Evolutionary conservation across 2,329 filamentous ascomycete genomes (phyloP).

Genomic region (Pseudonectria foliicola): DNA sequence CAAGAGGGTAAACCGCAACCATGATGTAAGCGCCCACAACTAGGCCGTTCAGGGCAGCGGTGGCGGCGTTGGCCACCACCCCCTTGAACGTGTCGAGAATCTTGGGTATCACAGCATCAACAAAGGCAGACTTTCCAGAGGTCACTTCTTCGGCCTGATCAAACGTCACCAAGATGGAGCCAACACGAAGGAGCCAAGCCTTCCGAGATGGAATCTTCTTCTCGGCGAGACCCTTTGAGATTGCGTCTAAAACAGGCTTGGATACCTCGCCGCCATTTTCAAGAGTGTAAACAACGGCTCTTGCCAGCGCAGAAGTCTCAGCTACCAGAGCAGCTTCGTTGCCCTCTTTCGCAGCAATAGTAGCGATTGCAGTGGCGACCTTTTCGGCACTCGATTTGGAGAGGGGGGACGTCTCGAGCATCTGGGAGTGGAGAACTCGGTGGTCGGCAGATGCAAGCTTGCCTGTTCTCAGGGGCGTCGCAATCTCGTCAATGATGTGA

Average conservation of each 20-base stretch:
- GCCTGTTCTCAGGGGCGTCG: slow-evolving; percentile 70
- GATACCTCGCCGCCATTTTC: slow-evolving; percentile 54
- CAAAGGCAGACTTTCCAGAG: slow-evolving; percentile 42
- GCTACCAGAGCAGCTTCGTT: slow-evolving; percentile 76
- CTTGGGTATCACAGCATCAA: slow-evolving; percentile 45
- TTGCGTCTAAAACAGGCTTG: slow-evolving; percentile 60
- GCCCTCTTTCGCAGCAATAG: slow-evolving; percentile 72
- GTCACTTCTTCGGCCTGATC: slow-evolving; percentile 37
- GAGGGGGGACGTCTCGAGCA: slow-evolving; percentile 59
- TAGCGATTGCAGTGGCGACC: slow-evolving; percentile 58
- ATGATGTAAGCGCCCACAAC: slow-evolving; percentile 72
- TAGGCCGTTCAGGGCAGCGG: slow-evolving; percentile 75
- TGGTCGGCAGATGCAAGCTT: slow-evolving; percentile 85
- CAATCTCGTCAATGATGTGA: slow-evolving; percentile 69
- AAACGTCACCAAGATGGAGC: slow-evolving; percentile 58
- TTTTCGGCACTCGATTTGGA: slow-evolving; percentile 58
- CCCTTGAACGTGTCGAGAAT: slow-evolving; percentile 70
- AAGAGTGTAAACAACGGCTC: slow-evolving; percentile 57
- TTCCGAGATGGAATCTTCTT: slow-evolving; percentile 74
- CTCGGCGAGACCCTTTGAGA: slow-evolving; percentile 75
- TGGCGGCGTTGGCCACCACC: slow-evolving; percentile 66
- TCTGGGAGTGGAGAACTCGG: slow-evolving; percentile 72
- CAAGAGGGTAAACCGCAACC: slow-evolving; percentile 52
- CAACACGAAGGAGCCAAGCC: slow-evolving; percentile 71
- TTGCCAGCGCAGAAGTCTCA: slow-evolving; percentile 65